Evolutionary conservation across 2,329 filamentous ascomycete genomes (phyloP), one percentile per base, ranked within the genome.

Genomic region (Aureobasidium sp.): DNA sequence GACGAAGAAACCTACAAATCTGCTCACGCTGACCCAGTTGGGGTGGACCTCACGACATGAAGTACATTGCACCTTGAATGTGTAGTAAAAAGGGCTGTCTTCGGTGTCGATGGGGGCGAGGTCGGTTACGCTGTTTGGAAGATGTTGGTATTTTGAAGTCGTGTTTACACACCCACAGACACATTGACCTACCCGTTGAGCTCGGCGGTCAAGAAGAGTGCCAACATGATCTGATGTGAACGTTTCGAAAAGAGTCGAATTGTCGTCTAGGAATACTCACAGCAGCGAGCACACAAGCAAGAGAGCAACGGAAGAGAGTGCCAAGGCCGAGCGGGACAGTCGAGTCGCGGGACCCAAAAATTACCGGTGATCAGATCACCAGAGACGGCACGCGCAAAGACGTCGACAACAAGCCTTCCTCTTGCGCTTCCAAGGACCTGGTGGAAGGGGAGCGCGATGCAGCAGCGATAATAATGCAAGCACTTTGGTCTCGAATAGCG

Each of bases 61-160:
- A n/a, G 91, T 97, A 77, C 94, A 99, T 79, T 97, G 90, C 39
- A 99, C 93, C 73, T 89, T 94, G 84, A 99, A 97, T 56, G 90
- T 97, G 78, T 96, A 99, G 82, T 88, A 96, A 79, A 97, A 99
- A 4, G 91, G 90, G 63, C 82, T 84, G 19, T 90, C 89, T 68
- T 86, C 79, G 7, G 86, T 91, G 74, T 99, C 94, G 67, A 86
- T 81, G 8, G 94, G 94, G 62, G 87, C 87, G 67, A 99, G 85
- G 70, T 94, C 89, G 64, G 91, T 97, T 64, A 99, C 91, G 49
- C 94, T 97, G 69, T 63, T 31, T 47, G n/a, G 17, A 31, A 48
- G 15, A 12, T 44, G 54, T 59, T 66, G 56, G 61, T 60, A 61
- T 42, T 33, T 45, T 35, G 58, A 22, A 27, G 15, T 33, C 24